A percentile compares a stretch with the other conserved stretches of the same genome.
phyloP scores from a whole-genome alignment of 2,329 filamentous ascomycete genomes.

The Harringtonia lauricola region DNA sequence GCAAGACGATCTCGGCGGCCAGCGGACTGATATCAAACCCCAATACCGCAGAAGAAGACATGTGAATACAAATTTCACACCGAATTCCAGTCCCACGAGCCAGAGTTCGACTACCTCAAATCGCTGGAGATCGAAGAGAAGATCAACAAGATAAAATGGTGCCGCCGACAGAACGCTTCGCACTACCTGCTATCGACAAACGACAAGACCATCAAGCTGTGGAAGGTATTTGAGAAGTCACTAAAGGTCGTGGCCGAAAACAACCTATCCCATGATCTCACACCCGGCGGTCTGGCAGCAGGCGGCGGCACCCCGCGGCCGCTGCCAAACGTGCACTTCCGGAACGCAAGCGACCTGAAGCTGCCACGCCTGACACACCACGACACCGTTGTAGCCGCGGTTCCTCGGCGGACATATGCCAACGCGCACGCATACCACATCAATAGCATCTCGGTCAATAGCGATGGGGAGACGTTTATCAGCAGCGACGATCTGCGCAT shows the following conservation, averaged over 20 bases:
- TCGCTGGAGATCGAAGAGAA: conserved; percentile 99
- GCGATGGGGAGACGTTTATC: conserved; percentile 97
- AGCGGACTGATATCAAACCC: conserved; percentile 13
- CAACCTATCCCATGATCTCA: conserved; percentile 90
- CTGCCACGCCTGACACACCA: conserved; percentile 94
- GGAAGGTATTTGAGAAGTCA: conserved; percentile 99
- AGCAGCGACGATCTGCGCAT: conserved; percentile 96
- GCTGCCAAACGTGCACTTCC: conserved; percentile 64
- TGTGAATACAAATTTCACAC: conserved; percentile 99
- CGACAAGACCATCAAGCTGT: conserved; percentile 99
- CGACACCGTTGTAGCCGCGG: conserved; percentile 93
- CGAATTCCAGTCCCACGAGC: conserved; percentile 98
- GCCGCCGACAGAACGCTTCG: conserved; percentile 91
- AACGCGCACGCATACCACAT: conserved; percentile 99
- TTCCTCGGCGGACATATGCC: conserved; percentile 90
- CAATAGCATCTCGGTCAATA: conserved; percentile 99
- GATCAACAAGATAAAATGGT: conserved; percentile 99
- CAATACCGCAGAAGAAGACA: conserved; percentile 75
- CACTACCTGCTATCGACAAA: conserved; percentile 98
- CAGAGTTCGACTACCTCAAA: conserved; percentile 98
- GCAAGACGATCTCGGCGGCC: not conserved
- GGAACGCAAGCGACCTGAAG: conserved; percentile 72
- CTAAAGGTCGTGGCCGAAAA: conserved; percentile 98
- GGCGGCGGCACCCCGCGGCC: conserved; percentile 69
- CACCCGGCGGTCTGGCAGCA: conserved; percentile 60